Evolutionary conservation across 2,329 filamentous ascomycete species (phyloP).

Genomic region (Aschersonia sp.): DNA sequence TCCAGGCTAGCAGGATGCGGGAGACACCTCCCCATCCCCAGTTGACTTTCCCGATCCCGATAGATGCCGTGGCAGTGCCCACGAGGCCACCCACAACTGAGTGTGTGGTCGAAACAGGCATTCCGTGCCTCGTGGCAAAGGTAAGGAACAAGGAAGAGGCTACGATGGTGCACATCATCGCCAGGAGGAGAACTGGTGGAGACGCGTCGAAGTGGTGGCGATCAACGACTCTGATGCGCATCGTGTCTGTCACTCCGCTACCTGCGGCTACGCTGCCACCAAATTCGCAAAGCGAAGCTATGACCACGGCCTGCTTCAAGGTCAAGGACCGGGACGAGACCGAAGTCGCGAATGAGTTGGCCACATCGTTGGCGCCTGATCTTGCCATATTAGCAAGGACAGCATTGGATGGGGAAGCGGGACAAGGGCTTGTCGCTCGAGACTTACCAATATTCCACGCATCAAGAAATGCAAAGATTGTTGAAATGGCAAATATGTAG

Average conservation of each 20-base stretch:
- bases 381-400: not conserved
- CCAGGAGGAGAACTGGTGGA: conserved; percentile 33
- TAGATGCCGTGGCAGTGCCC: conserved; percentile 19
- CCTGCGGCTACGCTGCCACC: conserved; percentile 25
- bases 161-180: conserved; percentile 39
- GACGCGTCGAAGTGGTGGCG: conserved; percentile 25
- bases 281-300: conserved; percentile 29
- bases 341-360: conserved; percentile 32
- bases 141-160: conserved; percentile 37
- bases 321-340: conserved; percentile 30
- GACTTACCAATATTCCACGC: conserved; percentile 42
- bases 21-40: conserved; percentile 22
- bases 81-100: conserved; percentile 30
- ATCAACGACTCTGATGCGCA: conserved; percentile 30
- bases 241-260: conserved; percentile 25
- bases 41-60: conserved; percentile 20
- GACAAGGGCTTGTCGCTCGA: not conserved
- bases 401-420: not conserved
- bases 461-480: conserved; percentile 42
- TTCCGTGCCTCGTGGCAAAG: conserved; percentile 32
- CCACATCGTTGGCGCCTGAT: conserved; percentile 34
- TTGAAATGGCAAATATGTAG: conserved; percentile 41
- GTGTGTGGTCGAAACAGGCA: conserved; percentile 41
- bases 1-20: conserved; percentile 23
- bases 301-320: conserved; percentile 29